These are phyloP conservation scores for Thermothelomyces thermophilus DNA, from an alignment of 2,329 filamentous ascomycete species.

Conservation along the genomic window DNA sequence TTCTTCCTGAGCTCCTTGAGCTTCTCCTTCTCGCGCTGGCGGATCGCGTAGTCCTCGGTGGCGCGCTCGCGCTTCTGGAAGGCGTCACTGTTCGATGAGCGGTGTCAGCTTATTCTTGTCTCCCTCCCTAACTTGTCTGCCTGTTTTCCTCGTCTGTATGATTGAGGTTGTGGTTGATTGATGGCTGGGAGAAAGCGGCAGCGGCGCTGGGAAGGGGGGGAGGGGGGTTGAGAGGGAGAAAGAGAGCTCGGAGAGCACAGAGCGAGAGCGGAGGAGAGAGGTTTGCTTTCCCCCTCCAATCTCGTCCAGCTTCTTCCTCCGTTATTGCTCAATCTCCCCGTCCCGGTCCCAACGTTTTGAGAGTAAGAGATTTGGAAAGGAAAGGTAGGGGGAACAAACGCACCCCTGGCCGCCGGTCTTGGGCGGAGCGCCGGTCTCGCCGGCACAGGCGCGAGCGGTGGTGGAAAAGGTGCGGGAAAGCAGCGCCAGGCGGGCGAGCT, in stretches of 20 bases:
- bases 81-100: constrained; percentile 57
- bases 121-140: too few species aligned
- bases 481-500: constrained; percentile 47
- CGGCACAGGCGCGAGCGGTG: constrained; percentile 57
- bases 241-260: too few species aligned
- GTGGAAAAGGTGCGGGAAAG: constrained; percentile 55
- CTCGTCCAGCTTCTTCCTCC: too few species aligned
- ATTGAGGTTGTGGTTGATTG: too few species aligned
- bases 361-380: neutral
- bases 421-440: constrained; percentile 60
- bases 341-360: neutral
- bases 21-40: constrained; percentile 86
- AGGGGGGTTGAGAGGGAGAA: too few species aligned
- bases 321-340: too few species aligned
- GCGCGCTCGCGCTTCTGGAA: constrained; percentile 91
- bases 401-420: constrained; percentile 49
- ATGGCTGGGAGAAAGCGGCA: too few species aligned
- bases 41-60: constrained; percentile 77
- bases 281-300: too few species aligned
- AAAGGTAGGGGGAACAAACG: constrained; percentile 26
- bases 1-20: constrained; percentile 66
- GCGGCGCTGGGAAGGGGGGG: too few species aligned
- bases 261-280: too few species aligned
- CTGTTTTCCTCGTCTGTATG: too few species aligned
- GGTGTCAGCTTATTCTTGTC: constrained; percentile 8